These are phyloP conservation scores for Trichoderma guizhouense DNA, from an alignment of 2,329 filamentous ascomycete species.

Conservation along the genomic window DNA sequence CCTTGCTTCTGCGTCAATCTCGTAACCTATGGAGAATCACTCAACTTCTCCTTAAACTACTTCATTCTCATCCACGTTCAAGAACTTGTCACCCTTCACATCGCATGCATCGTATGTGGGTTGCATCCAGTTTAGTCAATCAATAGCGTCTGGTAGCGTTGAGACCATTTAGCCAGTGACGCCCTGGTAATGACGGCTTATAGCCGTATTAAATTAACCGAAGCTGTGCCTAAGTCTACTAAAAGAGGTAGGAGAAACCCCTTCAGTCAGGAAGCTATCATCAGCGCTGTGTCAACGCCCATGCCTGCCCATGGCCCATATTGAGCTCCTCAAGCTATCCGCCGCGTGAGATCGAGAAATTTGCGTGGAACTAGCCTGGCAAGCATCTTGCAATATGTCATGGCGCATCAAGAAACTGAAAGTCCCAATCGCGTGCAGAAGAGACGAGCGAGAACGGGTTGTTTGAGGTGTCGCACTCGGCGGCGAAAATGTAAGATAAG, in stretches of 20 bases:
- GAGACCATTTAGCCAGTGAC: background rate
- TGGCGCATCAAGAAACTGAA: background rate
- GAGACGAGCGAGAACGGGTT: slow-evolving; percentile 1
- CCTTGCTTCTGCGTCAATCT: background rate
- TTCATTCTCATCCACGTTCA: background rate
- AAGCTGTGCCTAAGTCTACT: slow-evolving; percentile 4
- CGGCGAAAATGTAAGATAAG: slow-evolving; percentile 9
- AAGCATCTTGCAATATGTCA: background rate
- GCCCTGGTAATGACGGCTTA: background rate
- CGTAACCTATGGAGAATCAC: background rate
- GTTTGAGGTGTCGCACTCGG: slow-evolving; percentile 2
- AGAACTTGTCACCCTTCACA: background rate
- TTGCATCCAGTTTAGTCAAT: background rate
- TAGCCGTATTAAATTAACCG: background rate
- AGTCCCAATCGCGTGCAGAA: background rate
- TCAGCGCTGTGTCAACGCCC: background rate
- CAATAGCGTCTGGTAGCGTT: background rate
- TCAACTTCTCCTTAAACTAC: background rate
- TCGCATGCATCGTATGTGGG: background rate
- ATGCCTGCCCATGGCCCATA: background rate
- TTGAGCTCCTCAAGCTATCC: background rate
- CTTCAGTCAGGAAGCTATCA: too few species aligned
- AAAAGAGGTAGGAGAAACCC: background rate
- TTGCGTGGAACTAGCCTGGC: background rate
- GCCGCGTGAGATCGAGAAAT: background rate